A percentile compares a stretch with the other conserved stretches of the same genome.
phyloP scores from a whole-genome alignment of 345 rosid genomes.

The Eucalyptus tenuipes region DNA sequence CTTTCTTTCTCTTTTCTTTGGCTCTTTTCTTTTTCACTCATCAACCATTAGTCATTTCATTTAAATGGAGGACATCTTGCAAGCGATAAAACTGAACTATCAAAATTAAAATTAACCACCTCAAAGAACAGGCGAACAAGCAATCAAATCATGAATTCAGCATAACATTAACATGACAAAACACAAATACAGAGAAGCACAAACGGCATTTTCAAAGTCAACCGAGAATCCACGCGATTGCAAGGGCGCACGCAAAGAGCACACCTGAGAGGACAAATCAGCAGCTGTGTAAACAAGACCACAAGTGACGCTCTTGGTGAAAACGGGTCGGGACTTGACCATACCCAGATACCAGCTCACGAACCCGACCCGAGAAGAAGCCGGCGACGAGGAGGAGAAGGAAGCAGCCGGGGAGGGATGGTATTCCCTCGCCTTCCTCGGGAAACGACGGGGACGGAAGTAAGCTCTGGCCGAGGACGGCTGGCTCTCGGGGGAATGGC shows the following conservation, averaged over 20 bases:
- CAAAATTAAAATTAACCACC: background rate
- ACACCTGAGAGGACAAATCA: slow-evolving; percentile 88
- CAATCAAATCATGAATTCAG: background rate
- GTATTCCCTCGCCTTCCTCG: slow-evolving; percentile 18
- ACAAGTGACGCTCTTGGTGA: slow-evolving; percentile 65
- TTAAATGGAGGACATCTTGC: background rate
- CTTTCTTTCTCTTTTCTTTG: background rate
- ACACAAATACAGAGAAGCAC: background rate
- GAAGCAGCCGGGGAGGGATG: slow-evolving; percentile 12
- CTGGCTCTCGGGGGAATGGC: slow-evolving; percentile 3
- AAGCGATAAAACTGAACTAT: background rate
- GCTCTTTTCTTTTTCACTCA: background rate
- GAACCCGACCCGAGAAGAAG: slow-evolving; percentile 28
- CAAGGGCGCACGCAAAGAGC: background rate
- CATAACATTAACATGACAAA: background rate
- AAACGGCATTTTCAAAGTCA: background rate
- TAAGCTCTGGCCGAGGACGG: slow-evolving; percentile 27
- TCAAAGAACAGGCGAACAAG: background rate
- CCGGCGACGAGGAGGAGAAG: background rate
- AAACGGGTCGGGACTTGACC: slow-evolving; percentile 72
- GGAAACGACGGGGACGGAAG: background rate
- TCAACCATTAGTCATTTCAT: background rate
- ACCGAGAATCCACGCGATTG: background rate
- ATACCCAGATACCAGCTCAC: slow-evolving; percentile 78
- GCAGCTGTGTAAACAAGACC: slow-evolving; percentile 74